A percentile compares a stretch with the other conserved stretches of the same genome.
phyloP scores from a whole-genome alignment of 768 basidiomycete species.

The Stropharia rugosoannulata region DNA sequence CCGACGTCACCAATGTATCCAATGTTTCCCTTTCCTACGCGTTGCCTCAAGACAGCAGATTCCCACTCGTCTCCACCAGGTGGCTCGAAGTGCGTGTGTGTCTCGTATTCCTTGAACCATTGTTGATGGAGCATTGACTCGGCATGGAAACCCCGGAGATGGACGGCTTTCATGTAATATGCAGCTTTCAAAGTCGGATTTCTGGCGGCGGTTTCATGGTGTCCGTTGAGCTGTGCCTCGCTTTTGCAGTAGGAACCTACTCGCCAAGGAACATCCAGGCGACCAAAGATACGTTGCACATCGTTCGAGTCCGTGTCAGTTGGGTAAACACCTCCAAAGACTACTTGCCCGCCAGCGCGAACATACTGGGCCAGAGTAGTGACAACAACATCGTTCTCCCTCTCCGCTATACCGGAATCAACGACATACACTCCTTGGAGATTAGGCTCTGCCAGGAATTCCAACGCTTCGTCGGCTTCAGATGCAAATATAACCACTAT shows the following conservation, averaged over 20 bases:
- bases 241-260: conserved; percentile 8
- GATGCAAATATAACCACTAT: conserved; percentile 15
- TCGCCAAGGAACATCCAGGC: conserved; percentile 20
- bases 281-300: conserved; percentile 19
- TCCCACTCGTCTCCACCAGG: conserved; percentile 5
- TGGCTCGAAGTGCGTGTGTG: background rate
- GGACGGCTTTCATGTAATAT: conserved; percentile 13
- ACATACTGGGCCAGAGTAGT: conserved; percentile 23
- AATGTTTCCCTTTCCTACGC: conserved; percentile 26
- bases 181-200: conserved; percentile 12
- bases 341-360: conserved; percentile 26
- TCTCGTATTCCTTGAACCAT: background rate
- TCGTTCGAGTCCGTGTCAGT: conserved; percentile 10
- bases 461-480: conserved; percentile 5
- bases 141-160: conserved; percentile 7
- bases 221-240: conserved; percentile 11
- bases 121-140: conserved; percentile 14
- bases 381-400: conserved; percentile 13
- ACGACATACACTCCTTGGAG: conserved; percentile 29
- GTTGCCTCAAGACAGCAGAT: conserved; percentile 25
- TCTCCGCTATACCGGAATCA: conserved; percentile 22
- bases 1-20: conserved; percentile 36
- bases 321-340: conserved; percentile 28
- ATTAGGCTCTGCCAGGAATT: conserved; percentile 21
- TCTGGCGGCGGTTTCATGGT: conserved; percentile 10